A percentile compares a stretch with the other conserved stretches of the same genome.
These are phyloP conservation scores for Monosporascus sp. DNA, from an alignment of 2,329 filamentous ascomycete species.

Conservation along the genomic window DNA sequence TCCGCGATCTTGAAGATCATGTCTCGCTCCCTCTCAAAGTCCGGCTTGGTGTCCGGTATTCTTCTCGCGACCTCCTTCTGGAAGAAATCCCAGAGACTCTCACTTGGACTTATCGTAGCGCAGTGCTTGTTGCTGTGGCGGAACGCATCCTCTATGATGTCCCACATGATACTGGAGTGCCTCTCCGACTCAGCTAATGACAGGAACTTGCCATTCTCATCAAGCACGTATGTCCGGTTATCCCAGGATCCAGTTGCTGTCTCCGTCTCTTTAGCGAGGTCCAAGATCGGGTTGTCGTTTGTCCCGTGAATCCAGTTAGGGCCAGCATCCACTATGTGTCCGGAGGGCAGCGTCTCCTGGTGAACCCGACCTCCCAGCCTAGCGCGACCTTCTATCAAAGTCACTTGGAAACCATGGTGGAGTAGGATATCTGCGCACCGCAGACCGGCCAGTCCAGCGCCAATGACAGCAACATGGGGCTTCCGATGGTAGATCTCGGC, in stretches of 20 bases:
- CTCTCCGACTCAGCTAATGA: constrained; percentile 37
- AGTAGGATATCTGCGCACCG: constrained; percentile 64
- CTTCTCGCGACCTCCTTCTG: constrained; percentile 35
- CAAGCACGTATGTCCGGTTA: constrained; percentile 48
- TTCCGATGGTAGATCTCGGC: constrained; percentile 22
- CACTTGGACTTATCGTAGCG: constrained; percentile 37
- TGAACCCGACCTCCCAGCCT: constrained; percentile 61
- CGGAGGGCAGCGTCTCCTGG: constrained; percentile 42
- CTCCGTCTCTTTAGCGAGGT: constrained; percentile 57
- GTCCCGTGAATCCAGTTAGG: constrained; percentile 82
- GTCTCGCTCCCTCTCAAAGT: constrained; percentile 34
- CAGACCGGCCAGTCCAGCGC: constrained; percentile 66
- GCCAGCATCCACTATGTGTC: constrained; percentile 49
- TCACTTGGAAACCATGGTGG: constrained; percentile 59
- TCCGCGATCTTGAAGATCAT: constrained; percentile 50
- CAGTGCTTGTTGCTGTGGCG: constrained; percentile 55
- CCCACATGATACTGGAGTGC: constrained; percentile 56
- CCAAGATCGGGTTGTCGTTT: constrained; percentile 62
- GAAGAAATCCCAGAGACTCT: constrained; percentile 53
- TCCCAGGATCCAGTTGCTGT: constrained; percentile 46
- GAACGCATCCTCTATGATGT: constrained; percentile 63
- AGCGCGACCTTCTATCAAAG: constrained; percentile 62
- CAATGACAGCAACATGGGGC: constrained; percentile 61
- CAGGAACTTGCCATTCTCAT: constrained; percentile 50
- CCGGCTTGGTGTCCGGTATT: constrained; percentile 39